Evolutionary conservation across 1,284 basidiomycete species (phyloP).

Genomic region (Pseudozyma flocculosa): DNA sequence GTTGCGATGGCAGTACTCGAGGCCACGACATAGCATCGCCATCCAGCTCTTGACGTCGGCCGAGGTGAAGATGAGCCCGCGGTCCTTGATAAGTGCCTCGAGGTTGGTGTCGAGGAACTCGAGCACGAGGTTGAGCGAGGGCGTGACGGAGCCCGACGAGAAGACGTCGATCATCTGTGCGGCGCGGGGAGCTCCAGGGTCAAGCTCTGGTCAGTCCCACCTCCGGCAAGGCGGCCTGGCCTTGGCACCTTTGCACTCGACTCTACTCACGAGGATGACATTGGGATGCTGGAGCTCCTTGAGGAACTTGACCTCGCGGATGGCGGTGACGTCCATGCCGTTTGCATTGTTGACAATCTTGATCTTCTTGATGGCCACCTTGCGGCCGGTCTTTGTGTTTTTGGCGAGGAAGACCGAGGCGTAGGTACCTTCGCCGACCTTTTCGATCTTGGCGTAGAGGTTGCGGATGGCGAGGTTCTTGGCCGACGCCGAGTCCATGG

Average conservation of each 20-base stretch:
- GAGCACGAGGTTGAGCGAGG: conserved; percentile 90
- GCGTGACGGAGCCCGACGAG: conserved; percentile 73
- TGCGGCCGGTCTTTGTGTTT: conserved; percentile 70
- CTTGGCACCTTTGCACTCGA: too few species aligned
- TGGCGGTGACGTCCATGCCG: conserved; percentile 96
- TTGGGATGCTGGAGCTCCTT: conserved; percentile 92
- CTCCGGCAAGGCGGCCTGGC: too few species aligned
- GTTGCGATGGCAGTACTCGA: conserved; percentile 95
- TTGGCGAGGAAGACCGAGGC: conserved; percentile 74
- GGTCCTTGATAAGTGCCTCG: conserved; percentile 94
- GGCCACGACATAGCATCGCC: conserved; percentile 92
- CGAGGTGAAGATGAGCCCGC: conserved; percentile 83
- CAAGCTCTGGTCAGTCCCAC: too few species aligned
- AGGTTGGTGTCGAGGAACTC: conserved; percentile 98
- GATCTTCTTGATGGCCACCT: conserved; percentile 91
- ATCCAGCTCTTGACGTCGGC: conserved; percentile 99
- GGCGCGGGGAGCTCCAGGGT: background rate
- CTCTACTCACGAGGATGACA: conserved; percentile 89
- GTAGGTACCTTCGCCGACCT: conserved; percentile 86
- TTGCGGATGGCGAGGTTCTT: conserved; percentile 41
- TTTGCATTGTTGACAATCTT: conserved; percentile 71
- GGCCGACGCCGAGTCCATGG: conserved; percentile 41
- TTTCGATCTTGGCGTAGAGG: conserved; percentile 38
- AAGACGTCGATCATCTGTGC: conserved; percentile 89
- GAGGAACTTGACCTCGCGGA: conserved; percentile 96